Conservation (phyloP, 176 grass and related monocot genomes). For the Poa pratensis region DNA sequence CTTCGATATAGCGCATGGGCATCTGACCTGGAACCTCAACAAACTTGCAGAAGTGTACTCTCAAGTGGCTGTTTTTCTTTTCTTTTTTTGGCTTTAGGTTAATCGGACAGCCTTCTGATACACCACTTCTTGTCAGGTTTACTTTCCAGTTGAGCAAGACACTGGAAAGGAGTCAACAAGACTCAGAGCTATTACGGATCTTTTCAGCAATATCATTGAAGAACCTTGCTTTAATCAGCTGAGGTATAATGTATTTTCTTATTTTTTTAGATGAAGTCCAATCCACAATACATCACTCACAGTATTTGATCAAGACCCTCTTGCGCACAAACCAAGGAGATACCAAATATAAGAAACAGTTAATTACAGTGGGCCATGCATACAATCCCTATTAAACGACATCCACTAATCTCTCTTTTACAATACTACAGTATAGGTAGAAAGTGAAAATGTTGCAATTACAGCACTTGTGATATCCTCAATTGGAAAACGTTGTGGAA, state of each 20-base stretch:
- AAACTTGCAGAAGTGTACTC: neutral
- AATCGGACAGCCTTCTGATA: slow-evolving; percentile 31
- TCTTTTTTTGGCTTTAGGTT: slow-evolving; percentile 13
- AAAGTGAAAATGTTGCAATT: neutral
- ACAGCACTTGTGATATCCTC: neutral
- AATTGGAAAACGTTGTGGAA: neutral
- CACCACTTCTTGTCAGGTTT: slow-evolving; percentile 61
- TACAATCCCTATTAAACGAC: slow-evolving; percentile 11
- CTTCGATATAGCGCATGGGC: neutral
- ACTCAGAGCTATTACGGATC: slow-evolving; percentile 91
- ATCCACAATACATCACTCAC: neutral
- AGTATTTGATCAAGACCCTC: neutral
- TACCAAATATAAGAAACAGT: slow-evolving; percentile 4
- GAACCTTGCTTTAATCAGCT: slow-evolving; percentile 93
- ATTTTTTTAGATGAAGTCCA: slow-evolving; percentile 23
- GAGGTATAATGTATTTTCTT: slow-evolving; percentile 58
- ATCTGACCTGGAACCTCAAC: slow-evolving; percentile 22
- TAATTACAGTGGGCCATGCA: neutral
- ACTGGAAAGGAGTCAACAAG: slow-evolving; percentile 66
- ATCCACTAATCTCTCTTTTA: neutral
- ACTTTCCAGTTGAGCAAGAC: slow-evolving; percentile 90
- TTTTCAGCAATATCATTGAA: slow-evolving; percentile 88
- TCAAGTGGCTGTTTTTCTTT: slow-evolving; percentile 28
- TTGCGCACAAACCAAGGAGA: neutral
- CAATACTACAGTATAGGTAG: neutral